Base-by-base conservation (phyloP, 1,139 yeast genomes). In the Candida sp. region DNA sequence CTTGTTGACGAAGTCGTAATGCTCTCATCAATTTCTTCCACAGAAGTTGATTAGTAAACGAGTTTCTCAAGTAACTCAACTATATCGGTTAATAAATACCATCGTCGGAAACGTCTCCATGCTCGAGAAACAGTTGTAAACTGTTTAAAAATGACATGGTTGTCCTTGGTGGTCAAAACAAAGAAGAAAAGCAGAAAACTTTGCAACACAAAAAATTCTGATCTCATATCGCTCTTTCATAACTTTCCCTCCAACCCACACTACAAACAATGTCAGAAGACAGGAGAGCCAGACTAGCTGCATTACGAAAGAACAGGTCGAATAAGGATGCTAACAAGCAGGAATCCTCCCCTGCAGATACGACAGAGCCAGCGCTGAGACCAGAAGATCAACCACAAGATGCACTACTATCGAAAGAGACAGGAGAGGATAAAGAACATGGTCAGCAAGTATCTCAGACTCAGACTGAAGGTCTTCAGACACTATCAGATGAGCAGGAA, bases 281-380 rank as follows among this genome's bases (percentile, higher is more conserved):
- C 30, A 58, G 72, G 49, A 65, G 59, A 49, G 60, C 66, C 9
- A 58, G 69, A 34, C 56, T 68, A 42, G 65, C 68, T 1, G 66
- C 65, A 7, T 52, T 68, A 40, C 53, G 72, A 44, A 60, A 58
- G 51, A 62, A 59, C 37, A 54, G 58, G 47, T 42, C 44, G 28
- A 51, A 39, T 23, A 48, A 27, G 35, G 27, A 35, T 9, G 31
- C 23, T 35, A 44, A 32, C 35, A 17, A 17, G 17, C 17, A 17
- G 17, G 17, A 17, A 17, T 17, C 17, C 17, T 17, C 17, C 17
- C 17, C 17, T 17, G 2, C 17, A 2, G 17, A 17, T 2, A 17
- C 17, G 17, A 17, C 17, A 17, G 17, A 17, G 17, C 17, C 17
- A 17, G 17, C 2, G 17, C 22, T 7, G 31, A 27, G 32, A 1